Evolutionary conservation across 2,329 filamentous ascomycete species (phyloP).

Genomic region (Neurospora crassa): DNA sequence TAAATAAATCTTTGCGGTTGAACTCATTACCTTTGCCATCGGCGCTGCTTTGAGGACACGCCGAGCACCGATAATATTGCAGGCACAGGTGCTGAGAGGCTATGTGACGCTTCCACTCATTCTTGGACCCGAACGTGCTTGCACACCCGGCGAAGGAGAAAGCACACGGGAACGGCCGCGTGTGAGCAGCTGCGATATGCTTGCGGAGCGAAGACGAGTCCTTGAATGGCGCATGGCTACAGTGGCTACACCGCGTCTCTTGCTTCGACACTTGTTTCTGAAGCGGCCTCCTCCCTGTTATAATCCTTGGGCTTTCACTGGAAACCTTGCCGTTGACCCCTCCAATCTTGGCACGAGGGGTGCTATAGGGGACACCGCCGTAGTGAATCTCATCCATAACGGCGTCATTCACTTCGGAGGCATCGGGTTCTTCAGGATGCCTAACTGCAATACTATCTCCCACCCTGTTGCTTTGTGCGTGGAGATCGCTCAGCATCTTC

Average conservation of each 20-base stretch:
- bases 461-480: conserved; percentile 21
- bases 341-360: conserved; percentile 24
- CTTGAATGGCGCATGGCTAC: conserved; percentile 56
- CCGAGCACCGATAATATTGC: conserved; percentile 54
- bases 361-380: conserved; percentile 22
- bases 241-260: conserved; percentile 51
- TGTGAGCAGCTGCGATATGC: conserved; percentile 59
- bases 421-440: conserved; percentile 30
- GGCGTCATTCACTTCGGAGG: conserved; percentile 31
- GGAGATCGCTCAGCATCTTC: conserved; percentile 45
- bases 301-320: conserved; percentile 25
- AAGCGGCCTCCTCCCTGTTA: conserved; percentile 30
- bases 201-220: conserved; percentile 57
- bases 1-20: conserved; percentile 93
- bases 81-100: conserved; percentile 76
- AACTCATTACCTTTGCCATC: conserved; percentile 61
- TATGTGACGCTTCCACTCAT: conserved; percentile 97
- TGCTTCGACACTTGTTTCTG: conserved; percentile 42
- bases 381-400: conserved; percentile 30
- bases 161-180: conserved; percentile 71
- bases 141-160: conserved; percentile 76
- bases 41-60: conserved; percentile 42
- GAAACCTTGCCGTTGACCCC: background rate
- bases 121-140: conserved; percentile 83
- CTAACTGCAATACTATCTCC: conserved; percentile 22